These are phyloP conservation scores for Coemansia pectinata DNA, from an alignment of 192 early-diverging fungal species.

Conservation along the genomic window DNA sequence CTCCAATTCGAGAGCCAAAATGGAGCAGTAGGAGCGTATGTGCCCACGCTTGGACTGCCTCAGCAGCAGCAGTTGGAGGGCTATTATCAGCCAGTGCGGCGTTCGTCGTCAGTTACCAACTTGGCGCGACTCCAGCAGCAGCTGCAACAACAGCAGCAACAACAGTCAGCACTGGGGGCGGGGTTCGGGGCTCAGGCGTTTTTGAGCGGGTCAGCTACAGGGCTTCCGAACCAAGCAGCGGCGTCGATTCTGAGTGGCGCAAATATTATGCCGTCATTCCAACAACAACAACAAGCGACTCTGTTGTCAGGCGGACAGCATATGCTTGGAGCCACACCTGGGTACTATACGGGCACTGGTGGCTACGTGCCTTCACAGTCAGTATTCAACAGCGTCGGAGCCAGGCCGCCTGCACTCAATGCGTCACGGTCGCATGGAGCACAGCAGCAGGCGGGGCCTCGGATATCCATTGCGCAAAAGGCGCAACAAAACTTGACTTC, in stretches of 20 bases:
- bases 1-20: conserved; percentile 19
- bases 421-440: conserved; percentile 13
- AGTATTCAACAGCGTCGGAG: background rate
- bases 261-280: background rate
- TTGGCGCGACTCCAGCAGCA: conserved; percentile 30
- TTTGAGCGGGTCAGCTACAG: background rate
- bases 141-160: conserved; percentile 15
- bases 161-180: conserved; percentile 2
- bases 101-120: conserved; percentile 41
- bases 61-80: conserved; percentile 16
- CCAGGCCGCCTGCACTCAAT: background rate
- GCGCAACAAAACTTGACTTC: background rate
- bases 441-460: conserved; percentile 5
- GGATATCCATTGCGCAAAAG: background rate
- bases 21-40: background rate
- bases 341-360: background rate
- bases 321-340: background rate
- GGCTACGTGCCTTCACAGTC: background rate
- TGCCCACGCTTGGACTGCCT: conserved; percentile 6
- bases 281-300: conserved; percentile 1
- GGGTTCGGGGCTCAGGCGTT: background rate
- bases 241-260: conserved; percentile 3
- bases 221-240: conserved; percentile 5
- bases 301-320: conserved; percentile 2
- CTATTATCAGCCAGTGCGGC: conserved; percentile 19